Evolutionary conservation across 2,329 filamentous ascomycete species (phyloP).

Genomic region (Aspergillus pseudoglaucus): DNA sequence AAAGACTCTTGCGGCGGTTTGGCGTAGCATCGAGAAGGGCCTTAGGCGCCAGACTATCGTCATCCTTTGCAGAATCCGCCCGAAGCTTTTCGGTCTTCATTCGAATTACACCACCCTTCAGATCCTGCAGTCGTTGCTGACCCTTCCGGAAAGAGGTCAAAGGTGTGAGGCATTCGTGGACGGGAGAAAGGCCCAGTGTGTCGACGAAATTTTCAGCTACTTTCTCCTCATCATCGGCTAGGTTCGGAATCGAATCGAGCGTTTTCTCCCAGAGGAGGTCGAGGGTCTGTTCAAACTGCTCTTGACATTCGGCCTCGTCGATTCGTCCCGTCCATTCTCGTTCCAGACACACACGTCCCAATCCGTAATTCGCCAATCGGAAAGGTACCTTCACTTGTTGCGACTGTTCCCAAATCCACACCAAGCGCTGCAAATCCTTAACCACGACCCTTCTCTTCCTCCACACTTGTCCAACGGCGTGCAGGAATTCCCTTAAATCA

Average conservation of each 20-base stretch:
- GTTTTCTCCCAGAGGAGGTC: constrained; percentile 41
- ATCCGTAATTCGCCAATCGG: constrained; percentile 36
- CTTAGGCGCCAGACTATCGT: constrained; percentile 15
- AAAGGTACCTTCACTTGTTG: constrained; percentile 19
- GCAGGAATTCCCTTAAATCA: constrained; percentile 56
- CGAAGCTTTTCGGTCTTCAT: constrained; percentile 29
- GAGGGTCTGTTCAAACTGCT: constrained; percentile 45
- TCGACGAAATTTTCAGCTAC: constrained; percentile 26
- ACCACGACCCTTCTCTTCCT: constrained; percentile 61
- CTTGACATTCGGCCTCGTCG: constrained; percentile 43
- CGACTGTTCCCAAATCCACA: constrained; percentile 55
- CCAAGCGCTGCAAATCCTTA: constrained; percentile 59
- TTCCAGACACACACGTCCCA: constrained; percentile 35
- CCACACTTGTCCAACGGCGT: constrained; percentile 62
- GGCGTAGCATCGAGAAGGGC: constrained; percentile 16
- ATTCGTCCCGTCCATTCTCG: constrained; percentile 6
- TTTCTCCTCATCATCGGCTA: constrained; percentile 21
- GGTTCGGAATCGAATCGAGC: constrained; percentile 10
- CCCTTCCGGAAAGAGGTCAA: constrained; percentile 33
- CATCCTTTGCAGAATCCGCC: constrained; percentile 9
- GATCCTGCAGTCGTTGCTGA: constrained; percentile 34
- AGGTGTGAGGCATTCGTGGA: constrained; percentile 32
- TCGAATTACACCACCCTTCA: constrained; percentile 34
- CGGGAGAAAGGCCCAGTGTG: constrained; percentile 26
- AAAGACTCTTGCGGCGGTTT: constrained; percentile 53